Base-by-base conservation (phyloP, 2,329 filamentous ascomycete genomes). In the Alternaria consortialis region DNA sequence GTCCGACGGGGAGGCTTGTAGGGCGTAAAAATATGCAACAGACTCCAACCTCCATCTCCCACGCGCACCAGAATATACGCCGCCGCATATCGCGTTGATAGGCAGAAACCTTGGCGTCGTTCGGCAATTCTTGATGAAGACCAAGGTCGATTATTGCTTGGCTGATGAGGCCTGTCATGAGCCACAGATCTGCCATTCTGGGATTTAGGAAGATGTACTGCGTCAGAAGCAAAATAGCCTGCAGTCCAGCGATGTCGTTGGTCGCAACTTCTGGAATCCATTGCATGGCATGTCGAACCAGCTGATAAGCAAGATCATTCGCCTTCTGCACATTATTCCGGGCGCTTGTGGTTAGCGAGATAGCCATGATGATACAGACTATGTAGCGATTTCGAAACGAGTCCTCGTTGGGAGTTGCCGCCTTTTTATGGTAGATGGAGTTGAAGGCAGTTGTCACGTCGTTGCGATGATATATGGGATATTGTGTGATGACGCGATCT, bases 41-140 rank as follows among this genome's bases (percentile, higher is more conserved):
- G 1, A 77, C 76, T 7, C 74, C 74, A 15, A 76, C 73, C 52
- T 78, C 76, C 76, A 77, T 77, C 44, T 78, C 76, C 75, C 75
- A 78, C 13, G 75, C 75, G 44, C 72, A 75, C 76, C 76, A 78
- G 27, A 78, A 78, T 39, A 78, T 52, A 15, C 76, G 74, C 27
- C 76, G 70, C n/a, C 76, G 67, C 74, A 77, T 77, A 46, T 78
- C 76, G n/a, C 76, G 74, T 48, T 75, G 61, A 43, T 74, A 75
- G 6, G 69, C 59, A 2, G 72, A 69, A 11, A 77, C 65, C 7
- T 47, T 62, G 15, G 63, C 31, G 40, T 76, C 69, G 15, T 72
- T 68, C 7, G 76, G 76, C 39, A 78, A 60, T 56, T 78, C 76
- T 55, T 78, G 76, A 44, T 78, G 76, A 12, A 78, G 66, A 20